Evolutionary conservation across 2,329 filamentous ascomycete genomes (phyloP).

Genomic region (Stachybotrys chlorohalonatus): DNA sequence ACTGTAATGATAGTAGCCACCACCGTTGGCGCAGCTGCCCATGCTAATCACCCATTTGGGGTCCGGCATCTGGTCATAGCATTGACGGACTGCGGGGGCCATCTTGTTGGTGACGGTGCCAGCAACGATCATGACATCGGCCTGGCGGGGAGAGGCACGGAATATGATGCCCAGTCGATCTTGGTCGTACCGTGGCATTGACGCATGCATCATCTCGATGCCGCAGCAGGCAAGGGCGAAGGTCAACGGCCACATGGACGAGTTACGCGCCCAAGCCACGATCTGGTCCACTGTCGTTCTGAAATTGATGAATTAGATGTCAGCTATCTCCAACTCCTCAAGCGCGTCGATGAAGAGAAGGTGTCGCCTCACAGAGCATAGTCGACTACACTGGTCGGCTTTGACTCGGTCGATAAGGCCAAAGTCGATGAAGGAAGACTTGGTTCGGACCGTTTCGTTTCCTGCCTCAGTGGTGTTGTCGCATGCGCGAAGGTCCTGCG

Average conservation of each 20-base stretch:
- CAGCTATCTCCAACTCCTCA: no score
- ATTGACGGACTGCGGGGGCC: slow-evolving; percentile 52
- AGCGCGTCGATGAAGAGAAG: no score
- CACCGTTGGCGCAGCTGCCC: slow-evolving; percentile 63
- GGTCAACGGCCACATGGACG: slow-evolving; percentile 51
- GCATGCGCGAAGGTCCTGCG: no score
- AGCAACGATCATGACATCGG: slow-evolving; percentile 58
- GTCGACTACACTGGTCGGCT: background rate
- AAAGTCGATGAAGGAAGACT: background rate
- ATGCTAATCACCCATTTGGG: slow-evolving; percentile 57
- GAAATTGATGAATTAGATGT: no score
- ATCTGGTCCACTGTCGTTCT: slow-evolving; percentile 46
- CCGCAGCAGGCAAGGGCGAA: slow-evolving; percentile 56
- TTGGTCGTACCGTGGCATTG: slow-evolving; percentile 54
- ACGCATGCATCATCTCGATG: slow-evolving; percentile 56
- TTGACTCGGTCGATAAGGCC: background rate
- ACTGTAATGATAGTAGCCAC: slow-evolving; percentile 67
- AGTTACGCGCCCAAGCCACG: slow-evolving; percentile 48
- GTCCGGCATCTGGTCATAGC: slow-evolving; percentile 62
- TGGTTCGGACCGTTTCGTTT: no score
- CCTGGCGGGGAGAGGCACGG: slow-evolving; percentile 54
- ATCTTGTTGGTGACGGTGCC: slow-evolving; percentile 62
- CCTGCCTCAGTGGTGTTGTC: no score
- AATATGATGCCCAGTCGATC: slow-evolving; percentile 59
- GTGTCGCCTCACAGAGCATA: background rate